Conservation (phyloP, 495 filamentous ascomycete species). For the Annulohypoxylon stygium region DNA sequence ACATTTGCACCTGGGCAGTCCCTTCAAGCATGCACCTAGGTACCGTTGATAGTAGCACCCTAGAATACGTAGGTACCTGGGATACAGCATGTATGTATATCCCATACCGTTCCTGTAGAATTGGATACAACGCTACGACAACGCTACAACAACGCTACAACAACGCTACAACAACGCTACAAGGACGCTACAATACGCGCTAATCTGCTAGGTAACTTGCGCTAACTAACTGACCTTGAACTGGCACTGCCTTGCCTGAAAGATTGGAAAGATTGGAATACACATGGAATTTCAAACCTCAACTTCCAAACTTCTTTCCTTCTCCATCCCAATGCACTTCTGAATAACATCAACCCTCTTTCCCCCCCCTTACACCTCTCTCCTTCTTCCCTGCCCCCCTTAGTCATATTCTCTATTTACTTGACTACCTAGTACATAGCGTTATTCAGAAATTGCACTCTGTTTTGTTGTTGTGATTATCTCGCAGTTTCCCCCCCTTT, state of each 20-base stretch:
- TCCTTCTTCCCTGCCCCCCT: conserved; percentile 48
- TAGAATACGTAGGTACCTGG: background rate
- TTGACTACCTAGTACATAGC: conserved; percentile 52
- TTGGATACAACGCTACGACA: conserved; percentile 35
- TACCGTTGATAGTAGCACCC: background rate
- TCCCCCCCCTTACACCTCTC: conserved; percentile 47
- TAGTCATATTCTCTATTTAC: conserved; percentile 51
- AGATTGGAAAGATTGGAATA: conserved; percentile 12
- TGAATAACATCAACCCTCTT: conserved; percentile 61
- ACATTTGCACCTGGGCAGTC: background rate
- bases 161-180: conserved; percentile 33
- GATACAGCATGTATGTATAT: background rate
- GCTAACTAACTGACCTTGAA: background rate
- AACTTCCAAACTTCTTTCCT: conserved; percentile 53
- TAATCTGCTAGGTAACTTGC: conserved; percentile 17
- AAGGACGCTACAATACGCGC: conserved; percentile 24
- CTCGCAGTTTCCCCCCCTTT: conserved; percentile 43
- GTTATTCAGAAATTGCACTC: conserved; percentile 52
- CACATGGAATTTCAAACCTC: conserved; percentile 40
- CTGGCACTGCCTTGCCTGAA: conserved; percentile 29
- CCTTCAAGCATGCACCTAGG: conserved; percentile 1
- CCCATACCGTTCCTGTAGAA: conserved; percentile 23
- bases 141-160: conserved; percentile 34
- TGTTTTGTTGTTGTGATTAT: conserved; percentile 53
- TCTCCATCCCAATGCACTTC: conserved; percentile 53